Percentiles rank a stretch among this genome's conserved stretches.
Evolutionary conservation across 2,329 filamentous ascomycete species (phyloP).

Genomic region (Elsinoe australis): DNA sequence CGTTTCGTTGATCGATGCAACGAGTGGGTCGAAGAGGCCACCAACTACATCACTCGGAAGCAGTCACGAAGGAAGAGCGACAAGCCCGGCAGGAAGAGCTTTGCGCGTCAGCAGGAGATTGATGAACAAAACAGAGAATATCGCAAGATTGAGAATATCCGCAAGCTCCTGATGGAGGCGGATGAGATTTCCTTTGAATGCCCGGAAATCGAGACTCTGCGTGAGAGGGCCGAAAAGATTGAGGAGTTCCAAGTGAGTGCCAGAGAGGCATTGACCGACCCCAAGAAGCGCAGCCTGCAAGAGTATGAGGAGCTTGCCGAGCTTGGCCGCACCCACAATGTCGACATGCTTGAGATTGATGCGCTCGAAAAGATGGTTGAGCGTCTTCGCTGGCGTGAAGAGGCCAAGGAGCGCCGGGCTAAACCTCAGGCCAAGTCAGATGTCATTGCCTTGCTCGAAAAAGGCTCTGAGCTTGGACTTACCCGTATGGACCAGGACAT

Average conservation of each 20-base stretch:
- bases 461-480: slow-evolving; percentile 70
- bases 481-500: slow-evolving; percentile 74
- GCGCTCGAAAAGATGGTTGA: slow-evolving; percentile 71
- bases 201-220: slow-evolving; percentile 76
- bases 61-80: slow-evolving; percentile 95
- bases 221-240: slow-evolving; percentile 78
- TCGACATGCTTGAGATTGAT: slow-evolving; percentile 84
- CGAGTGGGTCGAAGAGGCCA: slow-evolving; percentile 95
- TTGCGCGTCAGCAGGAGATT: slow-evolving; percentile 63
- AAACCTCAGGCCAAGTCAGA: slow-evolving; percentile 67
- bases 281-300: slow-evolving; percentile 55
- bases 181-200: slow-evolving; percentile 88
- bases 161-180: slow-evolving; percentile 73
- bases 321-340: slow-evolving; percentile 77
- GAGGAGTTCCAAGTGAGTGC: slow-evolving; percentile 75
- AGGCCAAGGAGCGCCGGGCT: slow-evolving; percentile 51
- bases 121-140: slow-evolving; percentile 79
- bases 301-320: slow-evolving; percentile 90
- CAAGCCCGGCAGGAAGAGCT: slow-evolving; percentile 69
- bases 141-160: slow-evolving; percentile 81
- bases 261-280: slow-evolving; percentile 59
- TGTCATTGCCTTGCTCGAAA: slow-evolving; percentile 68
- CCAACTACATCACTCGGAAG: slow-evolving; percentile 91
- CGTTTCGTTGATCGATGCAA: slow-evolving; percentile 93
- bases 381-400: slow-evolving; percentile 81